Percentiles rank a stretch among this genome's conserved stretches.
phyloP scores from a whole-genome alignment of 2,329 filamentous ascomycete genomes.

The Teratosphaeria viscida region DNA sequence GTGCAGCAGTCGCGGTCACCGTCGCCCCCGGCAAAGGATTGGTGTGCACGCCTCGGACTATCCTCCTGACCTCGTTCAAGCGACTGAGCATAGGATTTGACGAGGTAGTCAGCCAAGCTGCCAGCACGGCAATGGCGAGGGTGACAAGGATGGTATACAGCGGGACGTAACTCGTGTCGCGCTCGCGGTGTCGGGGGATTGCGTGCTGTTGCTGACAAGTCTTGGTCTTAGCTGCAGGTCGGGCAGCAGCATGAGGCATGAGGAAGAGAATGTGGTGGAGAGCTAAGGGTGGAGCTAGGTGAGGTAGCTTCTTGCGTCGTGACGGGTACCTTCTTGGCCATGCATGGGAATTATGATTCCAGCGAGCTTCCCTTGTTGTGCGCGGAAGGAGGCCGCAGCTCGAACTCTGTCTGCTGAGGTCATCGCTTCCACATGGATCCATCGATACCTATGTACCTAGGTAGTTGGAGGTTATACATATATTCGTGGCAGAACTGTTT shows the following conservation, averaged over 20 bases:
- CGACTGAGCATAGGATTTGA: conserved; percentile 1
- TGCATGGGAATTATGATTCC: no score
- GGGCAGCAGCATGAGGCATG: not conserved
- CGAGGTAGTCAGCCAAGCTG: not conserved
- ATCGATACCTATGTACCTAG: no score
- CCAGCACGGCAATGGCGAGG: not conserved
- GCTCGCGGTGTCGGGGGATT: not conserved
- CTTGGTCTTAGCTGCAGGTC: not conserved
- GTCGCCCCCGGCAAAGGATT: not conserved
- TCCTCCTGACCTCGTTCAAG: not conserved
- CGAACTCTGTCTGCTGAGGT: no score
- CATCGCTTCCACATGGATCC: no score
- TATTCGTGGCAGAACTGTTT: no score
- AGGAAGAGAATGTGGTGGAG: not conserved
- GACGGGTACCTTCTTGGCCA: not conserved
- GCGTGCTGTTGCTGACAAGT: not conserved
- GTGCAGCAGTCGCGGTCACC: not conserved
- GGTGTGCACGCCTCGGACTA: not conserved
- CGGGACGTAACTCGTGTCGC: not conserved
- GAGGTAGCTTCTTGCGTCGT: not conserved
- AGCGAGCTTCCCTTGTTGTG: not conserved
- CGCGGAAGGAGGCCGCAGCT: no score
- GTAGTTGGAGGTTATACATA: no score
- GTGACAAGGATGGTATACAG: not conserved
- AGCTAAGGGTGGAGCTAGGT: not conserved